Conservation (phyloP, 495 filamentous ascomycete genomes). For the Penicillium lividum region DNA sequence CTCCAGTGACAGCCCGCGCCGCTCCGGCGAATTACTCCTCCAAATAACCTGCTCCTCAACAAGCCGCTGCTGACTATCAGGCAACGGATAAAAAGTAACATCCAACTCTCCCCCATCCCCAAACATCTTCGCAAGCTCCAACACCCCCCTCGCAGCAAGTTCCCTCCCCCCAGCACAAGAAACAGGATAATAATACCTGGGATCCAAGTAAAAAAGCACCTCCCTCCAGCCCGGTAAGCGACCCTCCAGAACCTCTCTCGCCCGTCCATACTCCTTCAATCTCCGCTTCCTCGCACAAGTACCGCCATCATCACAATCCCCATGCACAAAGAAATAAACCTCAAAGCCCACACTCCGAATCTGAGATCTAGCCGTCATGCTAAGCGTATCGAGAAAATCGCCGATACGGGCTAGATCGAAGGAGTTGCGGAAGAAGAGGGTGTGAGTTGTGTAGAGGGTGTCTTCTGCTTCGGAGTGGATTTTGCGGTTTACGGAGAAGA, state of each 20-base stretch:
- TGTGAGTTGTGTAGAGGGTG: conserved; percentile 41
- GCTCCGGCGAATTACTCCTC: conserved; percentile 20
- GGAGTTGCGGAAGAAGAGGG: conserved; percentile 44
- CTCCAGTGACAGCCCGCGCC: background rate
- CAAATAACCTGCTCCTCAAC: conserved; percentile 30
- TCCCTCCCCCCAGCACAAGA: conserved; percentile 30
- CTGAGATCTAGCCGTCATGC: conserved; percentile 30
- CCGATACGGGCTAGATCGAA: conserved; percentile 40
- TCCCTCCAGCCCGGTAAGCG: conserved; percentile 31
- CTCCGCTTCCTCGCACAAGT: conserved; percentile 39
- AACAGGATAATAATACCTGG: conserved; percentile 39
- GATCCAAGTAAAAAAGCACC: conserved; percentile 41
- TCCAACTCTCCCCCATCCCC: conserved; percentile 25
- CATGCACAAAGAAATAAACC: conserved; percentile 44
- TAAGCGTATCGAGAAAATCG: conserved; percentile 40
- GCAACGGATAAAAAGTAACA: conserved; percentile 35
- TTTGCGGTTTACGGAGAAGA: conserved; percentile 39
- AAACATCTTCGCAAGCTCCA: conserved; percentile 35
- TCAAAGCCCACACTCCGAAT: conserved; percentile 47
- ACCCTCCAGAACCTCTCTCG: conserved; percentile 23
- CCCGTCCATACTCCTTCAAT: conserved; percentile 35
- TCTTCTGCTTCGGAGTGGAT: conserved; percentile 46
- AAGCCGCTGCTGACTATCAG: conserved; percentile 26
- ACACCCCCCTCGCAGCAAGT: conserved; percentile 34
- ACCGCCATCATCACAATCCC: conserved; percentile 11